A percentile compares a stretch with the other conserved stretches of the same genome.
Evolutionary conservation across 2,329 filamentous ascomycete genomes (phyloP).

Genomic region (Pseudogymnoascus sp.): DNA sequence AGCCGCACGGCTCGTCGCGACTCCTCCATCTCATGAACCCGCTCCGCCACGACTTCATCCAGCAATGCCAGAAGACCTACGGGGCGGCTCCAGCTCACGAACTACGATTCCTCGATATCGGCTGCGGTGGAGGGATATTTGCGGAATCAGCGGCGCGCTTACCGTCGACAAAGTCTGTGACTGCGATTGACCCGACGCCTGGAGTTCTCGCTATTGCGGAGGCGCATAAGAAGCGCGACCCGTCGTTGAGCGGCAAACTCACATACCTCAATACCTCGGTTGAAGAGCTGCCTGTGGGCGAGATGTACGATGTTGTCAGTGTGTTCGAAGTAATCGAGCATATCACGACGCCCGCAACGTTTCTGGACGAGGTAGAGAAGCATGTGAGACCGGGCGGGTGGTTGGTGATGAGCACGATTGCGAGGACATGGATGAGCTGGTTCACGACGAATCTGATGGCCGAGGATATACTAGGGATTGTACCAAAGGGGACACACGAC

Average conservation of each 20-base stretch:
- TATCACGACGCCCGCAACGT: slow-evolving; percentile 66
- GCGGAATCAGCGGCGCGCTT: slow-evolving; percentile 76
- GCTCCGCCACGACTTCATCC: slow-evolving; percentile 86
- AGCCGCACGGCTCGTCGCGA: slow-evolving; percentile 83
- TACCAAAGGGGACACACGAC: slow-evolving; percentile 88
- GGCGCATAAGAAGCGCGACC: slow-evolving; percentile 68
- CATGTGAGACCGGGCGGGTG: slow-evolving; percentile 87
- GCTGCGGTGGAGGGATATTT: slow-evolving; percentile 94
- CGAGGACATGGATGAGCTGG: slow-evolving; percentile 82
- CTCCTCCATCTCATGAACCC: slow-evolving; percentile 98
- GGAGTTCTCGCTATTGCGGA: slow-evolving; percentile 69
- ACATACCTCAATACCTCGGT: slow-evolving; percentile 69
- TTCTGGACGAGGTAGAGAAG: slow-evolving; percentile 62
- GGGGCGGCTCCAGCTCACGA: slow-evolving; percentile 33
- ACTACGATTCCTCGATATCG: slow-evolving; percentile 77
- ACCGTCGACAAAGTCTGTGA: slow-evolving; percentile 53
- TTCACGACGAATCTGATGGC: slow-evolving; percentile 87
- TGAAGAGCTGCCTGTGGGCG: slow-evolving; percentile 51
- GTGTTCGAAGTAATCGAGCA: slow-evolving; percentile 96
- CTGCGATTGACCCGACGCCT: slow-evolving; percentile 70
- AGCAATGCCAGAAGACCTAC: slow-evolving; percentile 42
- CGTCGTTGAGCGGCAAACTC: slow-evolving; percentile 55
- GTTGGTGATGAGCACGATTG: slow-evolving; percentile 88
- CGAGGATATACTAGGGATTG: slow-evolving; percentile 78
- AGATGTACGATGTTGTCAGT: slow-evolving; percentile 70